Evolutionary conservation across 192 early-diverging fungal genomes (phyloP), one percentile per base, ranked within the genome.

Genomic region (Paraglomus brasilianum): DNA sequence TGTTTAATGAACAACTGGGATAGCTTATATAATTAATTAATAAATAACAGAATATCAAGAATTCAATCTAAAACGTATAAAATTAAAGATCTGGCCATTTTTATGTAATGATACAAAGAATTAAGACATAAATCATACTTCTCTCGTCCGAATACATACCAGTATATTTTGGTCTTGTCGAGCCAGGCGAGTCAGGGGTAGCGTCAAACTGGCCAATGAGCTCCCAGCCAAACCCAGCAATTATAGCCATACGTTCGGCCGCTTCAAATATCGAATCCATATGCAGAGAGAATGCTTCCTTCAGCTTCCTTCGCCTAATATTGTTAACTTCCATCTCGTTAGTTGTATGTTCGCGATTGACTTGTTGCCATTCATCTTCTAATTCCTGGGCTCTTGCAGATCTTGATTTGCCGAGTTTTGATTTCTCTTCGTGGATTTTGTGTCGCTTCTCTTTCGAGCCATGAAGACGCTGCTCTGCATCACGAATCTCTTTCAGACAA

Each of bases 181-280:
- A 45, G 1, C 63, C 63, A 49, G 43, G 11, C 3, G 8, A 13
- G 17, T 8, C 46, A 14, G 44, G 44, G 19, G 42, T 56, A 7
- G 19, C 0, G 38, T 69, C 44, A 57, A 69, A 40, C 38, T 57
- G 53, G 19, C 36, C 41, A 6, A 69, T 9, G 47, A 69, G n/a
- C 10, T 69, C 30, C 67, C 72, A 71, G 41, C 78, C 78, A 59
- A 75, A 76, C 5, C 75, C 78, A 13, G 72, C 61, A 62, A 80
- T 76, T 8, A 80, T 65, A 7, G 78, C 75, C 68, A 76, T 73
- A 50, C 76, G 76, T 70, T 80, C 75, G 2, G 78, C 57, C 41
- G 67, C 69, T 43, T 80, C 78, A 22, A 80, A 71, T 52, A 72
- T 80, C 40, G 78, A 69, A 49, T 76, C 70, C 22, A 80, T 70